These are phyloP conservation scores for Penicillium vulpinum DNA, from an alignment of 2,329 filamentous ascomycete genomes.

Conservation along the genomic window DNA sequence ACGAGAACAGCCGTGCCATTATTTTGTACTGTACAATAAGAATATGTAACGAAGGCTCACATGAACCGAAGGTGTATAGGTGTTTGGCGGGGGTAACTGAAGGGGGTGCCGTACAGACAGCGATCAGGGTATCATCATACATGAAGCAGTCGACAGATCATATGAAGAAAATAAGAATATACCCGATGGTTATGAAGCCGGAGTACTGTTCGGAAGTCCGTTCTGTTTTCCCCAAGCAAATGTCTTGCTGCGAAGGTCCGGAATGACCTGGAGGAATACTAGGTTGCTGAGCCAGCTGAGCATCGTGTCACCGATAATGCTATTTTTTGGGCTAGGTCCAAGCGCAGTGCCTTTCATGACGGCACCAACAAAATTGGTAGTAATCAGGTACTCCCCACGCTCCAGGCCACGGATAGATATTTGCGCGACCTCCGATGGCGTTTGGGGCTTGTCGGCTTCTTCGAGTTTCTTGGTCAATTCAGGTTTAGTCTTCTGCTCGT, in stretches of 20 bases:
- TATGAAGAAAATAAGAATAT: background rate
- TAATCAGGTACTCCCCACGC: constrained; percentile 74
- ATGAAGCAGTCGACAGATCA: constrained; percentile 8
- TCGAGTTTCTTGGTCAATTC: constrained; percentile 76
- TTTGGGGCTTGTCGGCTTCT: constrained; percentile 76
- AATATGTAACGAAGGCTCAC: constrained; percentile 3
- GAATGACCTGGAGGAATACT: constrained; percentile 57
- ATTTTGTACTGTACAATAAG: constrained; percentile 2
- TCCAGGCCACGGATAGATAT: constrained; percentile 73
- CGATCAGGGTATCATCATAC: constrained; percentile 31
- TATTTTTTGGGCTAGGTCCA: constrained; percentile 56
- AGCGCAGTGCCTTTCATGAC: constrained; percentile 65
- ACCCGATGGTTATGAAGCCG: constrained; percentile 4
- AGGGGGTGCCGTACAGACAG: constrained; percentile 11
- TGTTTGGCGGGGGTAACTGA: constrained; percentile 10
- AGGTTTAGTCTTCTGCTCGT: constrained; percentile 78
- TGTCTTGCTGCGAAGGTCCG: constrained; percentile 59
- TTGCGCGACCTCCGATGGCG: constrained; percentile 73
- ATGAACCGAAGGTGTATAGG: constrained; percentile 2
- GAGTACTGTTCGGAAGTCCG: constrained; percentile 38
- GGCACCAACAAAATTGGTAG: constrained; percentile 70
- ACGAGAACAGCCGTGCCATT: background rate
- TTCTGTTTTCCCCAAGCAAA: constrained; percentile 59
- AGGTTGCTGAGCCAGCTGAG: constrained; percentile 55
- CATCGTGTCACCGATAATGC: constrained; percentile 55